Conservation (phyloP, 75 land plant species). For the Sequoia sempervirens region DNA sequence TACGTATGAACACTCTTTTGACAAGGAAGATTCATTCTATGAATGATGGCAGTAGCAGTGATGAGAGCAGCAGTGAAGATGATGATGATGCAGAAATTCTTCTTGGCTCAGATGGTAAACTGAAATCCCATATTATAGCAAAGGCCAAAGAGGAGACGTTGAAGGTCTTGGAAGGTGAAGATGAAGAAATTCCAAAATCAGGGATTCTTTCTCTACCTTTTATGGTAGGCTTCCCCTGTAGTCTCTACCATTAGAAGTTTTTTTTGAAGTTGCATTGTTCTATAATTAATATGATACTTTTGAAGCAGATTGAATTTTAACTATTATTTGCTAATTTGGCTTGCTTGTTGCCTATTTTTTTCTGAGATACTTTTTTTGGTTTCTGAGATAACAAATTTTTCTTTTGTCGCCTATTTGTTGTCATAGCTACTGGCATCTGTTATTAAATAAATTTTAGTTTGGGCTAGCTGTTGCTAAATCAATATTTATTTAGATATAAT, state of each 20-base stretch:
- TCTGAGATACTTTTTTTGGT: background rate
- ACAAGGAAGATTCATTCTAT: constrained; percentile 75
- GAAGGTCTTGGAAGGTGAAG: constrained; percentile 45
- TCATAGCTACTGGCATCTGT: background rate
- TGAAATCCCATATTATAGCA: constrained; percentile 28
- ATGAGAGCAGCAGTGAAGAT: constrained; percentile 46
- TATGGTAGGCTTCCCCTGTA: constrained; percentile 48
- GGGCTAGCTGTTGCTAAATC: background rate
- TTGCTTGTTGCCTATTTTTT: background rate
- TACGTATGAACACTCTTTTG: constrained; percentile 56
- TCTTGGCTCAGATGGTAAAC: constrained; percentile 19
- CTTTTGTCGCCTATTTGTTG: background rate
- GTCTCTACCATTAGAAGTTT: background rate
- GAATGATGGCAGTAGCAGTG: constrained; percentile 40
- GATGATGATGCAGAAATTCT: constrained; percentile 21
- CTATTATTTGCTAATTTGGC: background rate
- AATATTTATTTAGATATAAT: background rate
- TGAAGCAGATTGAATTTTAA: background rate
- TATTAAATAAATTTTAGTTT: background rate
- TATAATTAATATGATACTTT: background rate
- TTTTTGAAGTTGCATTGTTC: background rate
- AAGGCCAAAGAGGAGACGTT: constrained; percentile 52
- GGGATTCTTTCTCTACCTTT: constrained; percentile 82
- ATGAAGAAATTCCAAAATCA: constrained; percentile 60
- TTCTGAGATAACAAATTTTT: background rate